Evolutionary conservation across 129 eudicot genomes (phyloP), one percentile per base, ranked within the genome.

Genomic region (Solidago caesia): DNA sequence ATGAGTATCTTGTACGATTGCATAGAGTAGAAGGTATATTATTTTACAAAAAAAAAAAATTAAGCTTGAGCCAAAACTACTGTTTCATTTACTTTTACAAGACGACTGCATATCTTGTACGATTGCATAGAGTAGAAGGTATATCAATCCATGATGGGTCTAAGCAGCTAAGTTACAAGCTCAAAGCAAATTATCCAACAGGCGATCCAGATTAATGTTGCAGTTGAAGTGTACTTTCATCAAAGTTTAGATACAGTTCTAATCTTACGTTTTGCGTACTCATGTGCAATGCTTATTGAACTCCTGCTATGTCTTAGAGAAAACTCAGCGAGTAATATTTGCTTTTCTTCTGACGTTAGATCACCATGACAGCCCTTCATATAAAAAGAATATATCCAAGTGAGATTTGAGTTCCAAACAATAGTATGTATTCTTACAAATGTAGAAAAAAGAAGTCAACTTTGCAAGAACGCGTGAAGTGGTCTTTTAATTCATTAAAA

Each of bases 241-340:
- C 82, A 79, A 44, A 79, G 73, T 45, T 56, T 44, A 61, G 81
- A 68, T 64, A 29, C 47, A 55, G 8, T 16, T 72, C 21, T 4
- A 44, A 79, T 29, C 85, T 84, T 88, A 81, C 96, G 87, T 81
- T 88, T 90, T 2, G 91, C 89, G 67, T 71, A 93, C 79, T 90
- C 97, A 12, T 80, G 73, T 12, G 85, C 98, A 82, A 90, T 88
- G 70, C 83, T 82, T 13, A 75, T 83, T 29, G 98, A 73, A 79
- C 80, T 88, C 70, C 81, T 73, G 73, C 88, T 90, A 79, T 93
- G 98, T 64, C 97, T 96, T 63, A 93, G 82, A 65, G 70, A 83
- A 80, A 88, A 90, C 83, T 93, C 98, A 0, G 97, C 98, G 46
- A 93, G 97, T 67, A 93, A 83, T 79, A 93, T 93, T 80, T 87